Base-by-base conservation (phyloP, 2,329 filamentous ascomycete genomes). In the Zarea fungicola region DNA sequence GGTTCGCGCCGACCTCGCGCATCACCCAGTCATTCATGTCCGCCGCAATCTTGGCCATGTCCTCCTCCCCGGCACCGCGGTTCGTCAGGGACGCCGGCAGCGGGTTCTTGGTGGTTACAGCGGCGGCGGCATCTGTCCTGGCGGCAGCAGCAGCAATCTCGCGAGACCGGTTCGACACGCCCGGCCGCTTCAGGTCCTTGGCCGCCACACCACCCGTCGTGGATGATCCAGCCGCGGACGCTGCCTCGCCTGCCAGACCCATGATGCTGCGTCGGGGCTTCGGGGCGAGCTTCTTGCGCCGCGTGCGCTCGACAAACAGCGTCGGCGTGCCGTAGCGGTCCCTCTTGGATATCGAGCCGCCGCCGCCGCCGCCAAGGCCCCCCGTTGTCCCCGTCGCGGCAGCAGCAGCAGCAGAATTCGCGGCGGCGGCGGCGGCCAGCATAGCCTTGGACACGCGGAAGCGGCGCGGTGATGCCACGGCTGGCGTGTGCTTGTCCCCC, bases 21-120 rank as follows among this genome's bases (percentile, higher is more conserved):
- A 84, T 65, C 1, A 80, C 77, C 67, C 78, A 84, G 26, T 70
- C 66, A 57, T 81, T 73, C 77, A 81, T 81, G 28, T 77, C 75
- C 6, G 71, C 71, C 2, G 75, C 66, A 29, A 81, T 69, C 53
- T 71, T 68, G 34, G 75, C 71, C 66, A 77, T 72, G 36, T 78
- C 70, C 52, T 70, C n/a, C n/a, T n/a, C 62, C 28, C 57, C 62
- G 50, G 69, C 65, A 6, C 16, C 44, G 3, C 61, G 63, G 19
- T 60, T 59, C 60, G 57, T 56, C 43, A 68, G 39, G 13, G 68
- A 64, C 29, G 54, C 48, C 10, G 69, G 63, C 11, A 71, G 58
- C 8, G 64, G 64, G 7, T 55, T 47, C 10, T 57, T 58, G 10
- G 48, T 45, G 23, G 52, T 44, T 13, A 55, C 40, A 2, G 10